Evolutionary conservation across 331 rosid species (phyloP), one percentile per base, ranked within the genome.

Genomic region (Prunus yedoensis): DNA sequence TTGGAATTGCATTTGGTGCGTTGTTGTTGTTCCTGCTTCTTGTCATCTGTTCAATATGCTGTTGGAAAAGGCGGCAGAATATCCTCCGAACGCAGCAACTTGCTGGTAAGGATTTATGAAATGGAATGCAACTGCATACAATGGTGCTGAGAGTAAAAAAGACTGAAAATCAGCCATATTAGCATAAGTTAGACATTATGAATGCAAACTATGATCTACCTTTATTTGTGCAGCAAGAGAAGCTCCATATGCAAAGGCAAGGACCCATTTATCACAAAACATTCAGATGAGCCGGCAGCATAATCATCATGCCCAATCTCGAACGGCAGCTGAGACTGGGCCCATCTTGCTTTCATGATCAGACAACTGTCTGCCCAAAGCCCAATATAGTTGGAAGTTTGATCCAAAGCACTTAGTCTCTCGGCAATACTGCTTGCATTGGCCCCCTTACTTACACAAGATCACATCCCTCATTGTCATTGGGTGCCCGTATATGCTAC

Each of bases 61-160:
- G 97, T 80, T 90, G 94, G 88, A 95, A 89, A 84, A 86, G 99
- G 74, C 89, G 94, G 69, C 94, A 95, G 73, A 92, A 92, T 86
- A 89, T 95, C 81, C 85, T 88, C 74, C 91, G 97, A 72, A 59
- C 81, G 38, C 97, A 89, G 78, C 96, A 91, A 81, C 87, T 90
- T 66, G 87, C 97, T 46, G 92, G 99, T 92, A 89, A 85, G 78
- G 30, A 78, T 56, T 27, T 47, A 35, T 66, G 52, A 57, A 50
- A 6, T 54, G 10, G 21, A 28, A 61, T 61, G 45, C 53, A 12
- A 35, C 75, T 25, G 20, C 78, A 18, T n/a, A 30, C 32, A 9
- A 28, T 74, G 13, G 11, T 65, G 61, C 70, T 70, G 23, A 30
- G 2, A 10, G 5, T 21, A 56, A 58, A 56, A 56, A 58, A 71